Evolutionary conservation across 176 grass and related monocot genomes (phyloP).

Genomic region (Musa schizocarpa): DNA sequence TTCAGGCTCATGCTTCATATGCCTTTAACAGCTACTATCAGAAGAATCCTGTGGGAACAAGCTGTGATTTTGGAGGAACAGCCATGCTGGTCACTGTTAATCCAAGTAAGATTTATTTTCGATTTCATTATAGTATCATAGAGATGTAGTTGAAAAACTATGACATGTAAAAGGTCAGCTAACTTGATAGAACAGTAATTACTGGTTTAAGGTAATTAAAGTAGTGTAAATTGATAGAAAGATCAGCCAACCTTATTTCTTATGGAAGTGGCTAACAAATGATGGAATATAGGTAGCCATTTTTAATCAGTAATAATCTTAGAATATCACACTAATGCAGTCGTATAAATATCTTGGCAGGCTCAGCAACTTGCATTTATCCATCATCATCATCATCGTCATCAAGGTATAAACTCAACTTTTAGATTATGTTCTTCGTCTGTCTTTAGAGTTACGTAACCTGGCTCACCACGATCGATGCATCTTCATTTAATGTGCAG

Average conservation of each 20-base stretch:
- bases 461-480: neutral
- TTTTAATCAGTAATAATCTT: neutral
- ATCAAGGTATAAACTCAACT: conserved; percentile 32
- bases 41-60: conserved; percentile 63
- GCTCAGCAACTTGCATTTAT: conserved; percentile 60
- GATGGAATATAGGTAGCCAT: neutral
- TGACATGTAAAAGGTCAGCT: no score
- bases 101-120: conserved; percentile 51
- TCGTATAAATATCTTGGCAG: conserved; percentile 33
- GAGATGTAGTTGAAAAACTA: no score
- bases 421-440: neutral
- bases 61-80: conserved; percentile 86
- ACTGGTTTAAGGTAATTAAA: no score
- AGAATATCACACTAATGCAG: neutral
- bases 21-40: conserved; percentile 96
- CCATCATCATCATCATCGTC: conserved; percentile 17
- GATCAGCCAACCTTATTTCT: neutral
- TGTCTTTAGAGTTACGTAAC: neutral
- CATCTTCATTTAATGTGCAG: conserved; percentile 27
- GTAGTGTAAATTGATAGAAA: neutral
- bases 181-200: no score
- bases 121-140: no score
- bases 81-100: conserved; percentile 76
- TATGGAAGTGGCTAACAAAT: neutral
- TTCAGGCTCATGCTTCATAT: conserved; percentile 79